A percentile compares a stretch with the other conserved stretches of the same genome.
Conservation (phyloP, 2,329 filamentous ascomycete species). For the Leptosphaerulina australis region DNA sequence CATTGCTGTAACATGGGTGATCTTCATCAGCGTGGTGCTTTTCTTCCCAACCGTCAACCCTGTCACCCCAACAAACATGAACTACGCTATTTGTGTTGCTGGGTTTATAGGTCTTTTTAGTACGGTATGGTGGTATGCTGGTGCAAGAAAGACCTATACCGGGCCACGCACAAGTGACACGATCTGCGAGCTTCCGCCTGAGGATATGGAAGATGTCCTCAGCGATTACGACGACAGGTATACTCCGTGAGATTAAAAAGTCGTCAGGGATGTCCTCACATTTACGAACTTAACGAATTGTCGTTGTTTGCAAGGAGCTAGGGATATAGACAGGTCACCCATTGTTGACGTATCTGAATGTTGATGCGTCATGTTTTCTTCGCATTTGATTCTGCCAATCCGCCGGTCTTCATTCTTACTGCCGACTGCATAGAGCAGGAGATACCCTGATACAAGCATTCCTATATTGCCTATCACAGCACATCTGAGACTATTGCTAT, state of each 20-base stretch:
- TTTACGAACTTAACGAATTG: too few relatives aligned
- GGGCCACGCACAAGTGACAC: conserved; percentile 64
- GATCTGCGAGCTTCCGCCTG: conserved; percentile 50
- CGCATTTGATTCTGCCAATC: not conserved
- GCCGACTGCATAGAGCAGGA: conserved; percentile 19
- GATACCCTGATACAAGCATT: conserved; percentile 19
- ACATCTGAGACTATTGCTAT: not conserved
- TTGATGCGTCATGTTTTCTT: not conserved
- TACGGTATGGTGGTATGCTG: conserved; percentile 53
- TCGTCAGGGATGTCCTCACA: too few relatives aligned
- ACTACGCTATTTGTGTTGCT: conserved; percentile 55
- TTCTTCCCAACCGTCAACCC: conserved; percentile 56
- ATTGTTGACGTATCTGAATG: not conserved
- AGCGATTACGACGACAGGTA: conserved; percentile 38
- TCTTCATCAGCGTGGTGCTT: conserved; percentile 67
- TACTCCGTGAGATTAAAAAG: conserved; percentile 26
- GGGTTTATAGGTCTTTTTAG: conserved; percentile 58
- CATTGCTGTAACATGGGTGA: conserved; percentile 65
- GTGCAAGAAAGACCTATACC: conserved; percentile 58
- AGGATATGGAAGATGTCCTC: conserved; percentile 49
- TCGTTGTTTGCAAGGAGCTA: too few relatives aligned
- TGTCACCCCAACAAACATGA: conserved; percentile 55
- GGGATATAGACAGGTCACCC: not conserved
- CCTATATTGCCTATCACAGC: not conserved
- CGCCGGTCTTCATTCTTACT: not conserved